A percentile compares a stretch with the other conserved stretches of the same genome.
These are phyloP conservation scores for Trifolium repens DNA, from an alignment of 306 rosid species.

Conservation along the genomic window DNA sequence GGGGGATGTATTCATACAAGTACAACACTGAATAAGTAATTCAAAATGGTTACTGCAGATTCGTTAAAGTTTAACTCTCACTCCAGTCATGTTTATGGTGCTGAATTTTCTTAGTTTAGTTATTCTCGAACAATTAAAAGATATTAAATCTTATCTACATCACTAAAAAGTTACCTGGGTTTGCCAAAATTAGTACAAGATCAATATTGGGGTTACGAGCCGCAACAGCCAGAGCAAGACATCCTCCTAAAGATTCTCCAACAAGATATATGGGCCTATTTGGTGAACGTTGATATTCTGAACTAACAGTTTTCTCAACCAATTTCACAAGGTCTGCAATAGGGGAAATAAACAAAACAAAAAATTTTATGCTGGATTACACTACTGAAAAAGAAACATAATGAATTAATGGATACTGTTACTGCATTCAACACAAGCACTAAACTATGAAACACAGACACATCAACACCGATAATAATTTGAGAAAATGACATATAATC, in stretches of 20 bases:
- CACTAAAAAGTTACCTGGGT: slow-evolving; percentile 65
- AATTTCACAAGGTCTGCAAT: slow-evolving; percentile 73
- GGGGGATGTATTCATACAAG: background rate
- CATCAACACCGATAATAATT: no score
- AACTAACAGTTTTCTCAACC: slow-evolving; percentile 64
- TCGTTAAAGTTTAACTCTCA: slow-evolving; percentile 13
- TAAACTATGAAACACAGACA: background rate
- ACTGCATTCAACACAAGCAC: background rate
- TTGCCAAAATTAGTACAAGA: slow-evolving; percentile 80
- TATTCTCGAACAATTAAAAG: slow-evolving; percentile 3
- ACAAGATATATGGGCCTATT: slow-evolving; percentile 83
- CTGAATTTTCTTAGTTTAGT: slow-evolving; percentile 1
- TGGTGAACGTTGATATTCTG: slow-evolving; percentile 61
- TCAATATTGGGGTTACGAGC: slow-evolving; percentile 81
- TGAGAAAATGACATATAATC: no score
- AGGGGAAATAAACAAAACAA: slow-evolving; percentile 14
- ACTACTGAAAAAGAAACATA: slow-evolving; percentile 13
- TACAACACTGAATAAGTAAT: slow-evolving; percentile 21
- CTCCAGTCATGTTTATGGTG: slow-evolving; percentile 10
- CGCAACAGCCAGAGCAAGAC: slow-evolving; percentile 85
- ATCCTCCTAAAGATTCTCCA: slow-evolving; percentile 88
- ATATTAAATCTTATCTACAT: background rate
- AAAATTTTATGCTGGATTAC: slow-evolving; percentile 21
- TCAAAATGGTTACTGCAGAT: slow-evolving; percentile 11
- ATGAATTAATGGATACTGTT: background rate